Conservation (phyloP, 345 rosid species). For the Dipteronia dyeriana region DNA sequence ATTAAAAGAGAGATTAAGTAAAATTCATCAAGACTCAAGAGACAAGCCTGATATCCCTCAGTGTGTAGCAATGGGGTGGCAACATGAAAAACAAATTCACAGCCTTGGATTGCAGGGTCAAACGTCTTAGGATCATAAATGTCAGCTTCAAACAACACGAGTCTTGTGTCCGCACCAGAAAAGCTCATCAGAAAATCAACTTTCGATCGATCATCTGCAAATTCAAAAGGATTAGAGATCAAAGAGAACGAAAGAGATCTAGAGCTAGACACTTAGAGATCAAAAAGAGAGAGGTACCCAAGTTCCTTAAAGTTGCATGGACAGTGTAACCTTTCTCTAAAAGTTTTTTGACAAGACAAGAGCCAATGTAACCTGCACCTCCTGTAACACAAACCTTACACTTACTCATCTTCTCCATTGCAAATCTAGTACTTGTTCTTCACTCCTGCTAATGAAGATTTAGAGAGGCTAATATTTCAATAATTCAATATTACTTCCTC, state of each 20-base stretch:
- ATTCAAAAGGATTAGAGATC: not conserved
- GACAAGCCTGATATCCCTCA: conserved; percentile 14
- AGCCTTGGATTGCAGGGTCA: conserved; percentile 31
- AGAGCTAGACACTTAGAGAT: not conserved
- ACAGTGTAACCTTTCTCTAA: conserved; percentile 35
- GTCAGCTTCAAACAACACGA: conserved; percentile 36
- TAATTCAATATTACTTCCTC: no score
- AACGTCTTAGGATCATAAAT: conserved; percentile 26
- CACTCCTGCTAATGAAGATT: not conserved
- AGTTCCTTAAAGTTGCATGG: conserved; percentile 41
- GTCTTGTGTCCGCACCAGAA: conserved; percentile 27
- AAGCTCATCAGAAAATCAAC: conserved; percentile 33
- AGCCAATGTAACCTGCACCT: conserved; percentile 36
- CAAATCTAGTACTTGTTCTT: no score
- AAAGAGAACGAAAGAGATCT: not conserved
- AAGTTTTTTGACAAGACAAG: conserved; percentile 37
- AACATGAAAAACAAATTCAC: conserved; percentile 35
- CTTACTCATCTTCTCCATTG: conserved; percentile 27
- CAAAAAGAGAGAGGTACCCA: conserved; percentile 13
- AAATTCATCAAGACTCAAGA: not conserved
- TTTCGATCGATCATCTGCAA: conserved; percentile 27
- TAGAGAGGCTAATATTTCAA: not conserved
- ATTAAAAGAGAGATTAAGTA: not conserved
- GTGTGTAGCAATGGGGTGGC: conserved; percentile 27
- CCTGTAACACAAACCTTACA: conserved; percentile 49